These are phyloP conservation scores for Yamadazyma diospyri DNA, from an alignment of 1,139 yeast genomes.

Conservation along the genomic window DNA sequence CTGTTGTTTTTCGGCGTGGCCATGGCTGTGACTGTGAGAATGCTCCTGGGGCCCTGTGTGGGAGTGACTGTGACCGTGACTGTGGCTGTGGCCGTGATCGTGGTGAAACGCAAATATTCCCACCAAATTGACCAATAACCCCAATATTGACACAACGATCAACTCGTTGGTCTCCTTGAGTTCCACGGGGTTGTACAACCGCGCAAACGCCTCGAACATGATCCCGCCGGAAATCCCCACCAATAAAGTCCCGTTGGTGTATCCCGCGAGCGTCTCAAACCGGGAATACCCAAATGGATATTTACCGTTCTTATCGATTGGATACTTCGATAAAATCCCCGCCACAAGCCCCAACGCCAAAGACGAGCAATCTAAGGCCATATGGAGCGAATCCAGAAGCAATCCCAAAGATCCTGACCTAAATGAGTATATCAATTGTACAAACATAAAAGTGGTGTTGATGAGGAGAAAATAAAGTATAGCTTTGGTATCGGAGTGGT, in stretches of 20 bases:
- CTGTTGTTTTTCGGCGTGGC: constrained; percentile 12
- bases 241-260: constrained; percentile 85
- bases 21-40: constrained; percentile 13
- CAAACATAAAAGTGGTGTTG: constrained; percentile 90
- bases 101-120: constrained; percentile 95
- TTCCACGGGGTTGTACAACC: constrained; percentile 73
- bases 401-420: constrained; percentile 89
- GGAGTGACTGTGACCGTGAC: constrained; percentile 31
- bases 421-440: constrained; percentile 87
- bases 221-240: constrained; percentile 89
- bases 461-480: constrained; percentile 83
- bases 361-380: constrained; percentile 94
- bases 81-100: constrained; percentile 46
- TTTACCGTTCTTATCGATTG: constrained; percentile 52
- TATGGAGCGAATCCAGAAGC: constrained; percentile 88
- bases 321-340: constrained; percentile 52
- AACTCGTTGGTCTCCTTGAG: constrained; percentile 83
- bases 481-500: constrained; percentile 76
- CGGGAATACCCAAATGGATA: constrained; percentile 86
- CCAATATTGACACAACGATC: constrained; percentile 77
- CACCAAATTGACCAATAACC: constrained; percentile 81
- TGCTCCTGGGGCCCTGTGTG: constrained; percentile 25
- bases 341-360: constrained; percentile 87
- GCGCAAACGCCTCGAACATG: constrained; percentile 78
- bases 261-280: constrained; percentile 90